Evolutionary conservation across 768 basidiomycete species (phyloP).

Genomic region (Suillus subalutaceus): DNA sequence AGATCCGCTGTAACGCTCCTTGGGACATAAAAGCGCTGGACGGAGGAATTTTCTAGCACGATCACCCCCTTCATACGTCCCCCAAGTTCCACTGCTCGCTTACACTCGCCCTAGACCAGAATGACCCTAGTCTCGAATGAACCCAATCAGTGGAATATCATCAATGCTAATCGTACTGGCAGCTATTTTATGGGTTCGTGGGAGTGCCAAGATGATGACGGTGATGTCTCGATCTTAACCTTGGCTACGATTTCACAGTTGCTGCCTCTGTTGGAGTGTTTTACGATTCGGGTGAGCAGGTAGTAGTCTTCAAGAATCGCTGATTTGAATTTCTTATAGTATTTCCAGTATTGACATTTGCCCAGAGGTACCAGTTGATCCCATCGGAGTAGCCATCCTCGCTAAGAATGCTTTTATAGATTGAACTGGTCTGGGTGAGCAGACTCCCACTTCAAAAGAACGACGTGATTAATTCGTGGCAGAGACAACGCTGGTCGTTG

Average conservation of each 20-base stretch:
- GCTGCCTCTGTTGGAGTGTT: not conserved
- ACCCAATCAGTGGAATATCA: not conserved
- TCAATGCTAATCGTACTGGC: not conserved
- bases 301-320: not conserved
- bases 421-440: not conserved
- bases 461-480: not conserved
- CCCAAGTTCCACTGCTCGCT: not conserved
- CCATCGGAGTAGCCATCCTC: not conserved
- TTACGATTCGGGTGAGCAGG: not conserved
- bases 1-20: not conserved
- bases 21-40: not conserved
- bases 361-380: not conserved
- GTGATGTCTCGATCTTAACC: not conserved
- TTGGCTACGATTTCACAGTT: not conserved
- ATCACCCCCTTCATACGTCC: not conserved
- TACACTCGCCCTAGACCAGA: not conserved
- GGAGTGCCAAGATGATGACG: not conserved
- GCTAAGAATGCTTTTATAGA: not conserved
- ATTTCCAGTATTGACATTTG: not conserved
- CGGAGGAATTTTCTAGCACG: not conserved
- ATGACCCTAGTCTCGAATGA: not conserved
- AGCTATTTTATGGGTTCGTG: not conserved
- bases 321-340: not conserved
- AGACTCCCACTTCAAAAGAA: not conserved
- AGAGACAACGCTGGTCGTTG: constrained; percentile 1